Conservation (phyloP, 2,329 filamentous ascomycete genomes). For the Sporothrix dimorphospora region DNA sequence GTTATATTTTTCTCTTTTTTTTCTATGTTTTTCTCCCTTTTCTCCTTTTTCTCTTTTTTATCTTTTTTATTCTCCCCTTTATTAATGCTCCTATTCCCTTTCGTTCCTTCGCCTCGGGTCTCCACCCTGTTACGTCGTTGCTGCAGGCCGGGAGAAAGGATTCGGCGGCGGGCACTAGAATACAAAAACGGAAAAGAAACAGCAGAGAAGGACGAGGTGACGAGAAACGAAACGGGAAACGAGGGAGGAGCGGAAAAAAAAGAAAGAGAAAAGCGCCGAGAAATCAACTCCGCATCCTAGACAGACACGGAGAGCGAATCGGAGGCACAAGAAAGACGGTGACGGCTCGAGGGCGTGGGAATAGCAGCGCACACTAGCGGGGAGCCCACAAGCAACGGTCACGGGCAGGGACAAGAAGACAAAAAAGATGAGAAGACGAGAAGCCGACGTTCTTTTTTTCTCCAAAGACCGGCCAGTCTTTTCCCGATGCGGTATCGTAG, state of each 20-base stretch:
- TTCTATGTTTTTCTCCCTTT: not conserved
- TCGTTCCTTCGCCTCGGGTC: not conserved
- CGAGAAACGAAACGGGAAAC: not conserved
- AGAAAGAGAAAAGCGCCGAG: not conserved
- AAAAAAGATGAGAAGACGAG: not conserved
- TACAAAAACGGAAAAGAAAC: not conserved
- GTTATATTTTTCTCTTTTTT: not conserved
- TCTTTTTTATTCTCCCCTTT: not conserved
- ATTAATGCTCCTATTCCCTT: not conserved
- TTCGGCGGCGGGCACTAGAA: not conserved
- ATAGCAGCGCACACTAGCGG: not conserved
- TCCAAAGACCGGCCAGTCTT: not conserved
- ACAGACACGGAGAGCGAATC: slow-evolving; percentile 5
- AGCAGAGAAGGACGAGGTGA: not conserved
- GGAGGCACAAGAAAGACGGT: slow-evolving; percentile 14
- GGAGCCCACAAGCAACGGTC: not conserved
- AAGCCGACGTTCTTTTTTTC: not conserved
- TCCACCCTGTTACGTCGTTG: slow-evolving; percentile 16
- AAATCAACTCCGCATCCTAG: not conserved
- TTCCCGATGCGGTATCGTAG: slow-evolving; percentile 3
- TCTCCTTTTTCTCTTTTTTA: not conserved
- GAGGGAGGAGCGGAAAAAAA: not conserved
- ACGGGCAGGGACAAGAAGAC: not conserved
- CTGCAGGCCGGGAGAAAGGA: not conserved
- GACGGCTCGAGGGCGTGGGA: slow-evolving; percentile 2